Percentiles rank a stretch among this genome's conserved stretches.
Conservation (phyloP, 768 basidiomycete genomes). For the Kwoniella sp. region DNA sequence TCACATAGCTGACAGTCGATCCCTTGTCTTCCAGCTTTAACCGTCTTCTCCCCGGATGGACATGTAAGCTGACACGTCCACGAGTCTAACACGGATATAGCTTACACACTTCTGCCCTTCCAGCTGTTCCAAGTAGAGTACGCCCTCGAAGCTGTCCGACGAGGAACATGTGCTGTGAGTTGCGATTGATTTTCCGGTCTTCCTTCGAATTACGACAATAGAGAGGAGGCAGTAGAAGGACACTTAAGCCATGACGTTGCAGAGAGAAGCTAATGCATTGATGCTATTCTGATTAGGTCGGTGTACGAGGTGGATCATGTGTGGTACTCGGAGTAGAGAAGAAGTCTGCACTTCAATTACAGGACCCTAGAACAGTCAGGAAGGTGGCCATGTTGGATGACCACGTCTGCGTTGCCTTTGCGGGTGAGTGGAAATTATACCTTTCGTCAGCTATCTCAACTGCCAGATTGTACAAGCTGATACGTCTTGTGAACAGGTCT, state of each 20-base stretch:
- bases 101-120: constrained; percentile 26
- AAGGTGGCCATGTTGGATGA: constrained; percentile 99
- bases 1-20: constrained; percentile 3
- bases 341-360: constrained; percentile 94
- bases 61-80: constrained; percentile 66
- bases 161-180: constrained; percentile 93
- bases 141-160: constrained; percentile 93
- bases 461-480: neutral
- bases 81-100: too few relatives aligned
- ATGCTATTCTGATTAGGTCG: constrained; percentile 65
- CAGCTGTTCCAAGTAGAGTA: constrained; percentile 81
- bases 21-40: constrained; percentile 67
- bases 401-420: constrained; percentile 94
- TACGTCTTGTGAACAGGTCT: constrained; percentile 65
- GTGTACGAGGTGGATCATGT: constrained; percentile 89
- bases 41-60: constrained; percentile 97
- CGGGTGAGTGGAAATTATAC: constrained; percentile 67
- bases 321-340: constrained; percentile 98
- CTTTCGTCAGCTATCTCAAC: too few relatives aligned
- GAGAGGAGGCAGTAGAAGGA: neutral
- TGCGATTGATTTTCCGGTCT: neutral
- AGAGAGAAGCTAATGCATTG: neutral
- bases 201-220: neutral
- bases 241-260: neutral
- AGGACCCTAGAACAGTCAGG: constrained; percentile 94